Conservation (phyloP, 768 basidiomycete species). For the Plicaturopsis crispa region DNA sequence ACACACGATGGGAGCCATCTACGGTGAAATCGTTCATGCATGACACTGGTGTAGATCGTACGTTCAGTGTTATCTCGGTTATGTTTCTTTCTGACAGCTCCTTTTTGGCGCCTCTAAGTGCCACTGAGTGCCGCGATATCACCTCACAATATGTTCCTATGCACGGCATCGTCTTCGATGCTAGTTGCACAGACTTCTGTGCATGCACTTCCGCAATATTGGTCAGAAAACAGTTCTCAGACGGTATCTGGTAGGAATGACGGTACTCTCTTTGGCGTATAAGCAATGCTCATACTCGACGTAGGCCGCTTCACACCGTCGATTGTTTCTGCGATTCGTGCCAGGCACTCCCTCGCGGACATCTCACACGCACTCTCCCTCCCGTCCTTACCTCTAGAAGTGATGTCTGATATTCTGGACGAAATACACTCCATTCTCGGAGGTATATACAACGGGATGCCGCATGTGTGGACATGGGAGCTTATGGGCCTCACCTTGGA, state of each 20-base stretch:
- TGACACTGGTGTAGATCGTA: slow-evolving; percentile 43
- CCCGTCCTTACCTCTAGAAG: slow-evolving; percentile 22
- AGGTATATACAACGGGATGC: slow-evolving; percentile 27
- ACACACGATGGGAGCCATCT: slow-evolving; percentile 41
- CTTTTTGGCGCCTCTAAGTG: slow-evolving; percentile 29
- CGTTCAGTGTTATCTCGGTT: too few relatives aligned
- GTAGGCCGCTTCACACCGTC: too few relatives aligned
- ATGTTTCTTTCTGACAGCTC: background rate
- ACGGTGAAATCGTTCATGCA: slow-evolving; percentile 35
- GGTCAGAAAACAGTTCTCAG: too few relatives aligned
- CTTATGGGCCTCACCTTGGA: slow-evolving; percentile 41
- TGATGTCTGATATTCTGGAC: too few relatives aligned
- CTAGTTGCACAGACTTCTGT: slow-evolving; percentile 31
- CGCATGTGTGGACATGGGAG: slow-evolving; percentile 37
- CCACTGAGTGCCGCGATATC: slow-evolving; percentile 49
- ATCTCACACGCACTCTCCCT: slow-evolving; percentile 14
- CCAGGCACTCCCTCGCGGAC: too few relatives aligned
- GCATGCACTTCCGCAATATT: slow-evolving; percentile 35
- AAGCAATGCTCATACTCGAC: too few relatives aligned
- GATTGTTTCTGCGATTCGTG: too few relatives aligned
- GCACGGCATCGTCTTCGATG: slow-evolving; percentile 40
- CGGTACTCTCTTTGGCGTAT: too few relatives aligned
- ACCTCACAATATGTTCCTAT: slow-evolving; percentile 51
- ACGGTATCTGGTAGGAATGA: too few relatives aligned
- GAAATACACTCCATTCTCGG: too few relatives aligned